A percentile compares a stretch with the other conserved stretches of the same genome.
Evolutionary conservation across 2,329 filamentous ascomycete species (phyloP).

Genomic region (Monilinia fructigena): DNA sequence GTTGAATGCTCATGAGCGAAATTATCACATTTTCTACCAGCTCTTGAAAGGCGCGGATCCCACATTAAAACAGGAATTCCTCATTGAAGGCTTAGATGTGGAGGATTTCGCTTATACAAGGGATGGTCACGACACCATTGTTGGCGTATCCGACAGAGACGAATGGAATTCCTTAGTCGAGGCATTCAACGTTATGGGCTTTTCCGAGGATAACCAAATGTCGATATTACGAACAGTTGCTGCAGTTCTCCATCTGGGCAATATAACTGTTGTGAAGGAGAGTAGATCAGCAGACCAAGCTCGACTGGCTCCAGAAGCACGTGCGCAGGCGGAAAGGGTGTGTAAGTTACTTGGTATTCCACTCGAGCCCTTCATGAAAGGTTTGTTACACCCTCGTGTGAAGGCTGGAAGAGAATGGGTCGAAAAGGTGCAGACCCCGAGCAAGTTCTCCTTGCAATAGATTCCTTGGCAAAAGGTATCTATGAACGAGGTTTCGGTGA

Average conservation of each 20-base stretch:
- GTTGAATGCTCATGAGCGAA: slow-evolving; percentile 83
- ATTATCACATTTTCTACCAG: slow-evolving; percentile 98
- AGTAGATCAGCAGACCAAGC: slow-evolving; percentile 90
- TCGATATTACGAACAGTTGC: slow-evolving; percentile 85
- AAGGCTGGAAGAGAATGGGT: slow-evolving; percentile 98
- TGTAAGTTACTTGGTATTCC: slow-evolving; percentile 83
- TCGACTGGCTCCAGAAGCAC: slow-evolving; percentile 71
- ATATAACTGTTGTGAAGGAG: slow-evolving; percentile 85
- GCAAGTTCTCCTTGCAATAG: slow-evolving; percentile 84
- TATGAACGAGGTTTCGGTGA: slow-evolving; percentile 96
- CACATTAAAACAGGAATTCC: slow-evolving; percentile 70
- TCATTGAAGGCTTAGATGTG: slow-evolving; percentile 71
- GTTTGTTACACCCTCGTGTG: slow-evolving; percentile 85
- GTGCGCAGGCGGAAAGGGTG: slow-evolving; percentile 72
- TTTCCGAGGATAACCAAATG: slow-evolving; percentile 78
- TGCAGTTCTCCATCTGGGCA: slow-evolving; percentile 89
- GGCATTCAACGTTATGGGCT: slow-evolving; percentile 92
- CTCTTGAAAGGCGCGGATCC: slow-evolving; percentile 79
- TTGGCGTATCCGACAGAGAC: slow-evolving; percentile 82
- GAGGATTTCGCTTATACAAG: slow-evolving; percentile 90
- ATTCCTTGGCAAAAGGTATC: slow-evolving; percentile 93
- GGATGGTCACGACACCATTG: slow-evolving; percentile 87
- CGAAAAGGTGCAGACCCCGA: slow-evolving; percentile 96
- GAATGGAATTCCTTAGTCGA: slow-evolving; percentile 91
- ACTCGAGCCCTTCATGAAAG: slow-evolving; percentile 80